Evolutionary conservation across 2,329 filamentous ascomycete species (phyloP), one percentile per base, ranked within the genome.

Genomic region (Epichloe brachyelytri): DNA sequence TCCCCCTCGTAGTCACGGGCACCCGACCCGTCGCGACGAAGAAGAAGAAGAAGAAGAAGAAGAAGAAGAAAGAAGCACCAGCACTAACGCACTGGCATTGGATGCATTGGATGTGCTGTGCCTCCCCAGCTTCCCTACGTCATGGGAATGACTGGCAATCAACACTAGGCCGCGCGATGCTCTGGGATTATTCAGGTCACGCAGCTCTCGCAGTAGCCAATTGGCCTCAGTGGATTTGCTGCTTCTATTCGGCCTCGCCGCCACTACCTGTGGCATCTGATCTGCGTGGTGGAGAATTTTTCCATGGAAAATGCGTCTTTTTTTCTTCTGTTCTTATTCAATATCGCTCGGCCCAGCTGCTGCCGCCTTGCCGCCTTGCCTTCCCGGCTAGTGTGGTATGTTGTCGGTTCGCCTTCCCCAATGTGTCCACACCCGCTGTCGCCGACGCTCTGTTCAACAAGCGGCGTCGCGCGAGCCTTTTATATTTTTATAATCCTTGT

Each of bases 271-370:
- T 41, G 48, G n/a, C 33, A 46, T 38, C 41, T 45, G 30, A 41
- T 43, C 19, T 38, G 41, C 20, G 45, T 41, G 26, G 50, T 54
- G 51, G 53, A 51, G 38, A 40, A 49, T 45, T 41, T 45, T 20
- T 33, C 48, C 52, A 30, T 43, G 37, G 39, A 52, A 41, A 39
- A 30, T 52, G 53, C 51, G 53, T 41, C 44, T 51, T 53, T 54
- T 54, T 48, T 26, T 6, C 5, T 5, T 2, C 22, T 26, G 2
- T 8, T 2, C 39, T 50, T 50, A 22, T 46, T 8, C 26, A 8
- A 8, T 26, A 30, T 30, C 26, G 26, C 26, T 30, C 26, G 7
- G 26, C 2, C 26, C 26, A 10, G 26, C 7, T 30, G 26, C 2
- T 30, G 26, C 26, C 26, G 8, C 6, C 22, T 22, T 22, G 22